Percentiles rank a stretch among this genome's conserved stretches.
Evolutionary conservation across 352 stramenopile species (phyloP).

Genomic region (Phytophthora citrophthora): DNA sequence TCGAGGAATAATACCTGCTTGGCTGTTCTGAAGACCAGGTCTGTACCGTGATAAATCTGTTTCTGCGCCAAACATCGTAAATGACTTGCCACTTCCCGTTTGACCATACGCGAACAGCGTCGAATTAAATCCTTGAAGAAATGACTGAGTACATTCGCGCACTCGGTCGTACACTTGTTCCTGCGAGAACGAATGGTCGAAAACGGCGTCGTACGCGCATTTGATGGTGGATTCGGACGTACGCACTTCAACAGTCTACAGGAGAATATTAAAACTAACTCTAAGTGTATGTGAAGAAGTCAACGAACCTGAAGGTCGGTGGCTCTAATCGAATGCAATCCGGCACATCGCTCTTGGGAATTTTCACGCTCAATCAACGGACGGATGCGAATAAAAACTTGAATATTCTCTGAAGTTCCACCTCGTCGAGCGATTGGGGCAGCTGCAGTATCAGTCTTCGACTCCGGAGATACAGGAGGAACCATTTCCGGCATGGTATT

Average conservation of each 20-base stretch:
- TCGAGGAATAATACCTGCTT: slow-evolving; percentile 88
- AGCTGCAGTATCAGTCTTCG: not conserved
- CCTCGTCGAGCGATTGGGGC: slow-evolving; percentile 21
- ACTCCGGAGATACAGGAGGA: not conserved
- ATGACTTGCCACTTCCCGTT: slow-evolving; percentile 87
- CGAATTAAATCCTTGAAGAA: slow-evolving; percentile 85
- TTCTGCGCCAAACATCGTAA: slow-evolving; percentile 88
- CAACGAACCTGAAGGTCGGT: slow-evolving; percentile 49
- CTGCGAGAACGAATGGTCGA: slow-evolving; percentile 73
- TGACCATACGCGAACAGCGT: slow-evolving; percentile 89
- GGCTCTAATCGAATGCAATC: slow-evolving; percentile 48
- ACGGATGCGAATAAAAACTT: slow-evolving; percentile 86
- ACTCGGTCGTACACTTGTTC: slow-evolving; percentile 86
- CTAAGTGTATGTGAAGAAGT: too few species aligned
- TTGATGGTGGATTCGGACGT: slow-evolving; percentile 76
- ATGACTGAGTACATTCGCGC: slow-evolving; percentile 77
- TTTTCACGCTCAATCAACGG: slow-evolving; percentile 79
- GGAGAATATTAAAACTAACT: not conserved
- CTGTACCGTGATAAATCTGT: slow-evolving; percentile 72
- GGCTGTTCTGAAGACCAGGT: slow-evolving; percentile 78
- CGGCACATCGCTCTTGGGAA: slow-evolving; percentile 32
- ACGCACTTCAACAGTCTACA: slow-evolving; percentile 81
- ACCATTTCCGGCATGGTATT: slow-evolving; percentile 2
- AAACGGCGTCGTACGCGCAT: slow-evolving; percentile 84
- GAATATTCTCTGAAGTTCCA: slow-evolving; percentile 72